Conservation (phyloP, 2,329 filamentous ascomycete species). For the Blastomyces gilchristii region DNA sequence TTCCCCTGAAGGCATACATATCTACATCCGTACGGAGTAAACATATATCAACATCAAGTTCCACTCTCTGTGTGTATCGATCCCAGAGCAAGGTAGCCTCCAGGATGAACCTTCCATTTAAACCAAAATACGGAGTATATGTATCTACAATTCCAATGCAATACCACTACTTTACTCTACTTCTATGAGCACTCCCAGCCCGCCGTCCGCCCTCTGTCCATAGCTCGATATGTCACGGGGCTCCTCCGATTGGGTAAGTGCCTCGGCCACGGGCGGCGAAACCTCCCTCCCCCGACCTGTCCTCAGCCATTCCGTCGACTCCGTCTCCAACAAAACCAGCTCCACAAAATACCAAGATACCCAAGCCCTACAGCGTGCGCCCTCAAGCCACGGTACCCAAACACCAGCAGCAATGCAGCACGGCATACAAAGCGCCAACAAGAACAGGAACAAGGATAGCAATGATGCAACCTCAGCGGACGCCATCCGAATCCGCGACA, state of each 20-base stretch:
- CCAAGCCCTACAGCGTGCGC: background rate
- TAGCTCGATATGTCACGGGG: background rate
- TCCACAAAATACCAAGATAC: background rate
- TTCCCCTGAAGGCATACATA: no score
- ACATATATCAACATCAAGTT: no score
- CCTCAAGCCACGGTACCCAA: background rate
- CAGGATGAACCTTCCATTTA: no score
- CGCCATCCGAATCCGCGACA: constrained; percentile 56
- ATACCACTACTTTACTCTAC: no score
- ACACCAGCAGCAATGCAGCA: background rate
- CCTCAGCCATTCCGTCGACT: background rate
- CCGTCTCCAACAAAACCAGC: background rate
- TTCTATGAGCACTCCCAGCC: no score
- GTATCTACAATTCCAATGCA: no score
- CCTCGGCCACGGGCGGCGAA: background rate
- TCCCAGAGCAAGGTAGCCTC: no score
- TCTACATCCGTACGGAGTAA: no score
- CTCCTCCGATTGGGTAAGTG: background rate
- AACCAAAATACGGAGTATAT: no score
- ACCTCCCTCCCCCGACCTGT: background rate
- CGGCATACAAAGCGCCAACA: background rate
- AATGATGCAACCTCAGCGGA: background rate
- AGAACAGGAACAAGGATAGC: background rate
- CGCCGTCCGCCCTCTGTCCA: no score
- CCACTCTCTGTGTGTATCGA: no score